These are phyloP conservation scores for Colletotrichum truncatum DNA, from an alignment of 2,329 filamentous ascomycete genomes.

Conservation along the genomic window DNA sequence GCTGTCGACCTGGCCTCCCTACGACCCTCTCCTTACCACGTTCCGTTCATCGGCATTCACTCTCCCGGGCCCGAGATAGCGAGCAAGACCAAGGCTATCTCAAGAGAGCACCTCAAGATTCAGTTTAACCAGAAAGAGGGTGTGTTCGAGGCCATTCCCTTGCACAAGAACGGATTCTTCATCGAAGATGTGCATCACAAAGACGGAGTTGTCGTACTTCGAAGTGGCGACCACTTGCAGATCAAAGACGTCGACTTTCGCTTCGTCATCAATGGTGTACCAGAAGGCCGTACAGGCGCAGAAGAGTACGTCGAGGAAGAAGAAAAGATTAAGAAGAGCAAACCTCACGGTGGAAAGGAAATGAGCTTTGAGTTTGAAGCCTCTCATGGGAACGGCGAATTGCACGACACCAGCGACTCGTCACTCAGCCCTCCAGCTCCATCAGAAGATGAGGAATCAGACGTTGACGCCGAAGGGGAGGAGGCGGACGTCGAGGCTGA, in stretches of 20 bases:
- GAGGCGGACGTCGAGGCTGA: slow-evolving; percentile 37
- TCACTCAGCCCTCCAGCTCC: slow-evolving; percentile 54
- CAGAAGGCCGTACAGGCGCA: slow-evolving; percentile 64
- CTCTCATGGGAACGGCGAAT: slow-evolving; percentile 64
- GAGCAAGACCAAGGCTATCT: slow-evolving; percentile 75
- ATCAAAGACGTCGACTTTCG: slow-evolving; percentile 76
- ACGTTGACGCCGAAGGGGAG: slow-evolving; percentile 37
- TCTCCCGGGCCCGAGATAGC: slow-evolving; percentile 71
- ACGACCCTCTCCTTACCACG: slow-evolving; percentile 68
- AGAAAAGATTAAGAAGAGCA: slow-evolving; percentile 55
- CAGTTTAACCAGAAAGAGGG: slow-evolving; percentile 71
- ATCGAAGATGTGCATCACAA: slow-evolving; percentile 69
- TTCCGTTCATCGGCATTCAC: slow-evolving; percentile 77
- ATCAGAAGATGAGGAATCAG: slow-evolving; percentile 44
- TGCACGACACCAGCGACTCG: slow-evolving; percentile 63
- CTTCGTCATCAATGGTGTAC: slow-evolving; percentile 75
- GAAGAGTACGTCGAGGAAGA: slow-evolving; percentile 64
- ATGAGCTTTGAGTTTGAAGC: slow-evolving; percentile 81
- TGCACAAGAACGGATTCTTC: slow-evolving; percentile 75
- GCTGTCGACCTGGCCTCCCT: slow-evolving; percentile 68
- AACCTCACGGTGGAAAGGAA: slow-evolving; percentile 68
- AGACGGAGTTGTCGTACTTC: slow-evolving; percentile 64
- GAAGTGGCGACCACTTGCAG: slow-evolving; percentile 73
- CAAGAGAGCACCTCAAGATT: slow-evolving; percentile 78
- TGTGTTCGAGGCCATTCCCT: slow-evolving; percentile 70